Conservation (phyloP, 2,329 filamentous ascomycete species). For the Monilinia laxa region DNA sequence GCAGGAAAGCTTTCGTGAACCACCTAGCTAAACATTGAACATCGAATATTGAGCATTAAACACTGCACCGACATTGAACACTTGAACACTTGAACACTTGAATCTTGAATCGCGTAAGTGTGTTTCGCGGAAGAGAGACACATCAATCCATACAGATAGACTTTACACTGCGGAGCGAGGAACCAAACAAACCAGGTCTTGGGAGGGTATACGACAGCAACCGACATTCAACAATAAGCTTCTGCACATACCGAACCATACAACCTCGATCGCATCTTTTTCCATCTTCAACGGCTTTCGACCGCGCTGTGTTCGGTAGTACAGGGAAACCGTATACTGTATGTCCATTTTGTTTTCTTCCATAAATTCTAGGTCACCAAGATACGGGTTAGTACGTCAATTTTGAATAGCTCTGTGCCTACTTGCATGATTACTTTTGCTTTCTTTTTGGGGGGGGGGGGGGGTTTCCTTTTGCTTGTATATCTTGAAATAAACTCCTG, state of each 20-base stretch:
- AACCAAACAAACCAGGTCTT: conserved; percentile 2
- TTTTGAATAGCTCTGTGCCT: conserved; percentile 17
- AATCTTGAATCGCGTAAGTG: conserved; percentile 12
- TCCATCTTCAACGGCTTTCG: conserved; percentile 18
- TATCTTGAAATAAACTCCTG: too few relatives aligned
- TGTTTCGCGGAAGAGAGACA: background rate
- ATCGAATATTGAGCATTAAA: background rate
- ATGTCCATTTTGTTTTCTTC: background rate
- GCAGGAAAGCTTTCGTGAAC: conserved; percentile 12
- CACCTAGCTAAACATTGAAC: background rate
- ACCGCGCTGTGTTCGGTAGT: conserved; percentile 1
- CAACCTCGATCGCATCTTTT: conserved; percentile 12
- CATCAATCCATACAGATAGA: background rate
- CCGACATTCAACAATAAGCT: conserved; percentile 5
- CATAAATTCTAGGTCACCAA: conserved; percentile 10
- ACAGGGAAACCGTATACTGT: background rate
- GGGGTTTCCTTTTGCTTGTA: too few relatives aligned
- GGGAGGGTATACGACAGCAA: conserved; percentile 17
- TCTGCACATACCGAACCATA: background rate
- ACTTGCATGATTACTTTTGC: conserved; percentile 18
- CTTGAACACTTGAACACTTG: background rate
- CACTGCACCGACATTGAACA: background rate
- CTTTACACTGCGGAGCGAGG: background rate
- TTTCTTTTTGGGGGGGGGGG: background rate
- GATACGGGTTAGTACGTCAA: conserved; percentile 21